Base-by-base conservation (phyloP, 2,329 filamentous ascomycete genomes). In the Reticulascus tulasneorum region DNA sequence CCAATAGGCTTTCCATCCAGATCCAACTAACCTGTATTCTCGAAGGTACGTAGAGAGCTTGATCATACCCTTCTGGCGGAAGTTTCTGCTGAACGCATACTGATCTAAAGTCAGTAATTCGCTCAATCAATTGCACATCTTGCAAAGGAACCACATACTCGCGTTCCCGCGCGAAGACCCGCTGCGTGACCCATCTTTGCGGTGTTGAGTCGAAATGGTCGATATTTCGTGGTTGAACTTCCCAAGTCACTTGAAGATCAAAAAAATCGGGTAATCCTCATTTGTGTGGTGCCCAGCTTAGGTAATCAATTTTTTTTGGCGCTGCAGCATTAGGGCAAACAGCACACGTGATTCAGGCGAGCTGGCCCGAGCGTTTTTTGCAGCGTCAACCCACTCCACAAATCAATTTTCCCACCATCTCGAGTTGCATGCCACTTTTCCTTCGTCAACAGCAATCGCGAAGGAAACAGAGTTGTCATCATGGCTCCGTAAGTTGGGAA, bases 11-110 rank as follows among this genome's bases (percentile, higher is more conserved):
- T n/a, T n/a, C n/a, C n/a, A n/a, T n/a, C n/a, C n/a, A n/a, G n/a
- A n/a, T n/a, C n/a, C n/a, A n/a, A n/a, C n/a, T 74, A 88, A n/a
- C 82, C 84, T 88, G 85, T 94, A 97, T 66, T 86, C 79, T 69
- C 82, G 83, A 62, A 98, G 77, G 80, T 97, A 98, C 65, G 91
- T 97, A 58, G 84, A 89, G 63, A 97, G 77, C 60, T 78, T 73
- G 75, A 98, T 96, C 77, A 83, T 82, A 67, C 93, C 93, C 79
- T 90, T 88, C 77, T 95, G 76, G 73, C 93, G 89, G 80, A 94
- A 96, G 66, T 83, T 77, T 62, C 91, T 82, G 66, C 84, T 86
- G 82, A 96, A 98, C 74, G 88, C 84, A 83, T 90, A 88, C 77
- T 84, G 57, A 42, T 9, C 32, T 47, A 52, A 49, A 37, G 53